Base-by-base conservation (phyloP, 2,329 filamentous ascomycete genomes). In the Camptophora hylomeconis region DNA sequence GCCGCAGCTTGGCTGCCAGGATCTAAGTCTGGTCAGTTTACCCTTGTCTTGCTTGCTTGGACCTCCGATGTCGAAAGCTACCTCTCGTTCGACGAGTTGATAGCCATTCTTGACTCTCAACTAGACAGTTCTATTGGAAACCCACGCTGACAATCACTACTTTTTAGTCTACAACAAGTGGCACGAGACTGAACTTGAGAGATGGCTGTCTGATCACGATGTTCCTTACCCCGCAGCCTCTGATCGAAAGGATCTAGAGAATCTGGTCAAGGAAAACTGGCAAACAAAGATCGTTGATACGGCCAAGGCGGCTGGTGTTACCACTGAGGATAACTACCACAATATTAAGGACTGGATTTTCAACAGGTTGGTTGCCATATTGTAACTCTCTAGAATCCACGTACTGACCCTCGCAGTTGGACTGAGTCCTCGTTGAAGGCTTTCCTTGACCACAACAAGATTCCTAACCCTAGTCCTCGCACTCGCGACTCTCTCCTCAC, bases 111-210 rank as follows among this genome's bases (percentile, higher is more conserved):
- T 40, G 33, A 42, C n/a, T n/a, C n/a, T n/a, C n/a, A n/a, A n/a
- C n/a, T n/a, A n/a, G n/a, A n/a, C n/a, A n/a, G n/a, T n/a, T n/a
- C n/a, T n/a, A n/a, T n/a, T n/a, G n/a, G n/a, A n/a, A n/a, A n/a
- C n/a, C n/a, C n/a, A n/a, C n/a, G n/a, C n/a, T n/a, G n/a, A n/a
- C n/a, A n/a, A n/a, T n/a, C n/a, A n/a, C n/a, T n/a, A n/a, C n/a
- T 54, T 24, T 28, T 26, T 49, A 93, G 87, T 78, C 10, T 95
- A 95, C 67, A 94, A 95, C 62, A 94, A 89, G 56, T 98, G 89
- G 89, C 87, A 95, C 48, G 78, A 95, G 65, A 92, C 82, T 13
- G 89, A 98, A 67, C 73, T 98, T 17, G 87, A 98, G 63, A 74
- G 86, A 48, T 98, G 89, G 89, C 74, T 98, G 27, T 80, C 80